Evolutionary conservation across 2,329 filamentous ascomycete genomes (phyloP).

Genomic region (Thermothelomyces thermophilus): DNA sequence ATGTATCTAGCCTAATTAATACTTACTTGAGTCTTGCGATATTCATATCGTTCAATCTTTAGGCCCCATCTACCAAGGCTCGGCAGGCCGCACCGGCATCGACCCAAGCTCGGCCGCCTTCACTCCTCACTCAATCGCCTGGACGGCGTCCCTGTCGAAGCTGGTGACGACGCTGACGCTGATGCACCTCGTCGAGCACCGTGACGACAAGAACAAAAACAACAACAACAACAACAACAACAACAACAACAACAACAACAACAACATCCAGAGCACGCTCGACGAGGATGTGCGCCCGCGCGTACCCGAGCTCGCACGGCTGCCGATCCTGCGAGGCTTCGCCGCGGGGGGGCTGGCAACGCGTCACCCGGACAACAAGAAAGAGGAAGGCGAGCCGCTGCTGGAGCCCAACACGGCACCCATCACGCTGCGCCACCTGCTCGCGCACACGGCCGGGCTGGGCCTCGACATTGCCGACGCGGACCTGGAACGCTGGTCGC

Average conservation of each 20-base stretch:
- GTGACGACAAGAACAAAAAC: too few relatives aligned
- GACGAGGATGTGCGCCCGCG: conserved; percentile 33
- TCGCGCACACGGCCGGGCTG: conserved; percentile 45
- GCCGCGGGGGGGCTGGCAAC: conserved; percentile 11
- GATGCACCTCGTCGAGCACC: conserved; percentile 38
- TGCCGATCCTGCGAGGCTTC: conserved; percentile 34
- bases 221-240: too few relatives aligned
- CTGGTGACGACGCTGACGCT: conserved; percentile 33
- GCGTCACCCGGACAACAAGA: conserved; percentile 6
- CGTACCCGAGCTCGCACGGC: conserved; percentile 31
- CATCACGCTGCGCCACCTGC: conserved; percentile 38
- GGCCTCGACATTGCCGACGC: conserved; percentile 39
- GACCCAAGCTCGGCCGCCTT: conserved; percentile 28
- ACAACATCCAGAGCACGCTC: conserved; percentile 28
- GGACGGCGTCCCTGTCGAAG: conserved; percentile 39
- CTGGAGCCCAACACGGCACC: conserved; percentile 32
- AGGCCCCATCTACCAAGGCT: conserved; percentile 33
- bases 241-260: too few relatives aligned
- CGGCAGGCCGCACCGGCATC: conserved; percentile 33
- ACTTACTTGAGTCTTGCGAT: too few relatives aligned
- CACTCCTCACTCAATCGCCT: conserved; percentile 30
- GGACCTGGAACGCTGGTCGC: conserved; percentile 35
- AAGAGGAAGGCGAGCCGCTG: conserved; percentile 28
- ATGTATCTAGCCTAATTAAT: too few relatives aligned
- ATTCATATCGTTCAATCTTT: neutral